Conservation (phyloP, 331 rosid species). For the Telfairia occidentalis region DNA sequence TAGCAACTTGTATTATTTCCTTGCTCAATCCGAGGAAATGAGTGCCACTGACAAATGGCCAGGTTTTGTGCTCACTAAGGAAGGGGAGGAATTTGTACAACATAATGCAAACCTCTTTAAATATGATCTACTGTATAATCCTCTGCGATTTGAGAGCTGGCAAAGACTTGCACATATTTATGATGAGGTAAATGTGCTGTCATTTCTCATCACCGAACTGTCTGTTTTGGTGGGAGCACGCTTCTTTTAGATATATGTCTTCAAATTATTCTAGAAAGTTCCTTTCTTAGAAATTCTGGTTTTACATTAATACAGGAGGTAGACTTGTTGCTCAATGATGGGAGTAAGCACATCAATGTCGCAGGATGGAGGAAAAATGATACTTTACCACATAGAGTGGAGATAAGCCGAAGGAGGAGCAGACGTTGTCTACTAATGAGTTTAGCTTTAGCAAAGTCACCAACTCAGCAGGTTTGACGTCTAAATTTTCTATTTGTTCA, state of each 20-base stretch:
- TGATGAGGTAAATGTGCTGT: slow-evolving; percentile 54
- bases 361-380: slow-evolving; percentile 85
- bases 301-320: slow-evolving; percentile 60
- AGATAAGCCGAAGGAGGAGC: slow-evolving; percentile 89
- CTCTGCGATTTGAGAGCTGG: slow-evolving; percentile 92
- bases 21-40: slow-evolving; percentile 93
- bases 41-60: slow-evolving; percentile 97
- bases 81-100: slow-evolving; percentile 93
- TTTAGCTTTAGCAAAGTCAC: slow-evolving; percentile 89
- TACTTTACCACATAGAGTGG: slow-evolving; percentile 79
- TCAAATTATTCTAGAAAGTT: not conserved
- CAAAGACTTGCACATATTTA: slow-evolving; percentile 81
- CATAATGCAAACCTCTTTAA: slow-evolving; percentile 86
- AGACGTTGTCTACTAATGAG: slow-evolving; percentile 91
- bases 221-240: not conserved
- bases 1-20: slow-evolving; percentile 77
- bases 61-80: slow-evolving; percentile 90
- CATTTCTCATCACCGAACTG: slow-evolving; percentile 12
- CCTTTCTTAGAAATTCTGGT: slow-evolving; percentile 12
- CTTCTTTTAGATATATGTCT: not conserved
- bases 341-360: slow-evolving; percentile 91
- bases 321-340: slow-evolving; percentile 91
- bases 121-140: slow-evolving; percentile 75
- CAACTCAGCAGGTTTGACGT: slow-evolving; percentile 60
- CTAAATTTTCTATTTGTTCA: slow-evolving; percentile 9